phyloP scores from a whole-genome alignment of 1,284 basidiomycete species.

The Sanghuangporus baumii region DNA sequence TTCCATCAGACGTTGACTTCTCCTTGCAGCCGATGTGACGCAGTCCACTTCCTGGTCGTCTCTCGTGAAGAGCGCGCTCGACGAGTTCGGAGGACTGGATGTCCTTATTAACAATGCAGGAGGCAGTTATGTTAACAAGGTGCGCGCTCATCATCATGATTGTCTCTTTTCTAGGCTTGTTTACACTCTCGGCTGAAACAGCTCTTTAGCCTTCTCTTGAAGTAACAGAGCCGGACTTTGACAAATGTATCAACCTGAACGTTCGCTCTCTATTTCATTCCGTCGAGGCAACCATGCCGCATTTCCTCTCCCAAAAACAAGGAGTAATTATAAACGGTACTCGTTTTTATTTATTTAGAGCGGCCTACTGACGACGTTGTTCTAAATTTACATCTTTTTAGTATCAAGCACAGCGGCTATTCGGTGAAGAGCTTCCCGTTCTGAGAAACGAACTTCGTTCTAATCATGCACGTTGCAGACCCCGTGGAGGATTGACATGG shows the following conservation, averaged over 20 bases:
- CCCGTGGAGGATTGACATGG: constrained; percentile 16
- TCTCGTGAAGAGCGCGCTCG: constrained; percentile 4
- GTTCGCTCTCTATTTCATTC: constrained; percentile 13
- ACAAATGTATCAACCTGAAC: constrained; percentile 15
- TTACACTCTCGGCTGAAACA: background rate
- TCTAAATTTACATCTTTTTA: background rate
- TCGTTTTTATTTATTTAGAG: background rate
- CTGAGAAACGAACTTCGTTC: background rate
- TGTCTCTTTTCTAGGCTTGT: background rate
- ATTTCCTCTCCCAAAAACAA: constrained; percentile 11
- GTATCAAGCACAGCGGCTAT: constrained; percentile 15
- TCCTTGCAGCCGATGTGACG: constrained; percentile 14
- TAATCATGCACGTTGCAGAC: constrained; percentile 1
- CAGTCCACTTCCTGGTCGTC: constrained; percentile 3
- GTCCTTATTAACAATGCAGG: constrained; percentile 17
- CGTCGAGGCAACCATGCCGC: constrained; percentile 12
- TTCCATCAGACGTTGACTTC: background rate
- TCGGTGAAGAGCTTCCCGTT: background rate
- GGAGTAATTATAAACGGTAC: constrained; percentile 13
- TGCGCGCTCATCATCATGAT: background rate
- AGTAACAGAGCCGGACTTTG: constrained; percentile 10
- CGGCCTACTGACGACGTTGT: background rate
- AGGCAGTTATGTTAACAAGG: constrained; percentile 15
- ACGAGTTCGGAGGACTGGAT: constrained; percentile 11
- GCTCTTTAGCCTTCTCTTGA: constrained; percentile 12